Evolutionary conservation across 352 stramenopile genomes (phyloP).

Genomic region (Pythium volutum): DNA sequence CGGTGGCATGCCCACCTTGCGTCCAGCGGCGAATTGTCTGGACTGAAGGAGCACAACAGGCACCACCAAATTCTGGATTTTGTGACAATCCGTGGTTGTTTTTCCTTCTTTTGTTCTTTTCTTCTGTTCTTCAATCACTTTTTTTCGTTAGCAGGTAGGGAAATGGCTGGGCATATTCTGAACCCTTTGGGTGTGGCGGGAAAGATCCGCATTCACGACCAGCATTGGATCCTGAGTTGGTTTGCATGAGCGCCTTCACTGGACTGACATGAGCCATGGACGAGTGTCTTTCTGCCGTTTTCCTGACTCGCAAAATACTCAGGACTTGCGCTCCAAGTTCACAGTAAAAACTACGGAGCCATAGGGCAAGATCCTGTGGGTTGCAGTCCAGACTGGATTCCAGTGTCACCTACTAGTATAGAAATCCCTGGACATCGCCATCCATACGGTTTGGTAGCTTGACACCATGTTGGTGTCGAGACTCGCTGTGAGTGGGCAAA

Average conservation of each 20-base stretch:
- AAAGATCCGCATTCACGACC: background rate
- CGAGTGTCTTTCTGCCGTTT: background rate
- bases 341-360: no score
- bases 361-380: no score
- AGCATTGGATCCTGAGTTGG: background rate
- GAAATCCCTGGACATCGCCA: conserved; percentile 4
- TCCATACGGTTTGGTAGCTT: conserved; percentile 4
- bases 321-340: no score
- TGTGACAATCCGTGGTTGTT: background rate
- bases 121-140: background rate
- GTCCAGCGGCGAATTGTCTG: background rate
- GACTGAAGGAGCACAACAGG: background rate
- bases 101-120: background rate
- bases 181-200: background rate
- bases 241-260: no score
- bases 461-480: background rate
- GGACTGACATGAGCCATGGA: no score
- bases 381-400: background rate
- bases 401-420: background rate
- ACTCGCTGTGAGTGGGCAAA: background rate
- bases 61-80: background rate
- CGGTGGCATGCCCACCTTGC: background rate
- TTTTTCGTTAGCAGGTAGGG: background rate
- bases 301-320: background rate
- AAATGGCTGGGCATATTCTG: conserved; percentile 1